These are phyloP conservation scores for Aspergillus pseudotamarii DNA, from an alignment of 2,329 filamentous ascomycete species.

Conservation along the genomic window DNA sequence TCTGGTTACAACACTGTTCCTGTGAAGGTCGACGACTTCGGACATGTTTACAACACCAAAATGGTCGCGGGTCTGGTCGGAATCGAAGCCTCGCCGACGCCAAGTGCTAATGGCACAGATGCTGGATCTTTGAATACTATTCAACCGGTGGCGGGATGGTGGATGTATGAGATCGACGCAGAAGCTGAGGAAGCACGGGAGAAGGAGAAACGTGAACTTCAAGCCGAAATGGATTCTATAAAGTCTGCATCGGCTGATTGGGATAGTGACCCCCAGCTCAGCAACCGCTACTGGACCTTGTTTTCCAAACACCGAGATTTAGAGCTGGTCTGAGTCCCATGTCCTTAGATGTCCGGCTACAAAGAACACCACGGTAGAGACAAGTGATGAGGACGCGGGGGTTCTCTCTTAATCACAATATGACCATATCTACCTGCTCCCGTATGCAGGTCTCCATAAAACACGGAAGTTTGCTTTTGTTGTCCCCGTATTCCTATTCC, in stretches of 20 bases:
- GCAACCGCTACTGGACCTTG: neutral
- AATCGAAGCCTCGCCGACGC: neutral
- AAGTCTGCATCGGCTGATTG: neutral
- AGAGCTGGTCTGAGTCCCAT: neutral
- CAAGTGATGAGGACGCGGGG: too few species aligned
- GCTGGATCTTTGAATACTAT: neutral
- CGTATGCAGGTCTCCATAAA: neutral
- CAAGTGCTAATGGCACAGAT: neutral
- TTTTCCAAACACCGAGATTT: neutral
- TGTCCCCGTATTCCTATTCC: neutral
- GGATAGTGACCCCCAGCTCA: neutral
- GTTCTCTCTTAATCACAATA: neutral
- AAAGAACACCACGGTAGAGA: too few species aligned
- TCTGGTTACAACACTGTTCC: constrained; percentile 34
- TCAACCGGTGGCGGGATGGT: neutral
- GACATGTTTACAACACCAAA: constrained; percentile 19
- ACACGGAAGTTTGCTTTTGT: neutral
- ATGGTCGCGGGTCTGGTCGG: neutral
- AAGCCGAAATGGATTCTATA: neutral
- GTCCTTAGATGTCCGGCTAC: too few species aligned
- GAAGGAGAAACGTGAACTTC: neutral
- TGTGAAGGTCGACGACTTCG: constrained; percentile 33
- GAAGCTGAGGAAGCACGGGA: neutral
- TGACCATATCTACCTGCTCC: neutral
- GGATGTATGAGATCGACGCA: neutral